These are phyloP conservation scores for Ceratobasidium sp. DNA, from an alignment of 1,284 basidiomycete genomes.

Conservation along the genomic window DNA sequence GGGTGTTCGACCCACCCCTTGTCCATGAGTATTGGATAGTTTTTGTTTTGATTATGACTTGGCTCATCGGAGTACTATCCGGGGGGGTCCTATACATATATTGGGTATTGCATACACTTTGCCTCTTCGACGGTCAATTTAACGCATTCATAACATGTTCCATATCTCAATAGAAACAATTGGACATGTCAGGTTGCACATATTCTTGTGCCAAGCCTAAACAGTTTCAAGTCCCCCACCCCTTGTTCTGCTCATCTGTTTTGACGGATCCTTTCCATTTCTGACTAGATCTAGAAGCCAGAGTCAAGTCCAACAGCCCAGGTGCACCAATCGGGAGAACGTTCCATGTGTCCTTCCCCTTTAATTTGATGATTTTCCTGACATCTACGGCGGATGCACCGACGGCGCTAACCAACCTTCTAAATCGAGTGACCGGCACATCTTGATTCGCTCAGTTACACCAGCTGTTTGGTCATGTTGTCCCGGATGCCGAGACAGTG, in stretches of 20 bases:
- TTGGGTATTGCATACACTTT: no score
- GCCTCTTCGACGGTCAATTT: no score
- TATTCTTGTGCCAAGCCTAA: not conserved
- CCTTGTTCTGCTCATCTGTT: not conserved
- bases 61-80: no score
- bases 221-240: not conserved
- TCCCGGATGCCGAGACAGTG: not conserved
- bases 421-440: constrained; percentile 6
- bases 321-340: not conserved
- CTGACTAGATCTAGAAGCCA: not conserved
- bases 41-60: no score
- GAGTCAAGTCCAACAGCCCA: not conserved
- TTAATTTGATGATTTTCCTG: not conserved
- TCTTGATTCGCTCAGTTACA: not conserved
- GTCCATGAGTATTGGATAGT: no score
- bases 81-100: no score
- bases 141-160: no score
- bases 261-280: not conserved
- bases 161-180: no score
- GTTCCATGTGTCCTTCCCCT: not conserved
- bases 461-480: not conserved
- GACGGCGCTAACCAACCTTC: not conserved
- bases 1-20: no score
- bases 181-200: not conserved
- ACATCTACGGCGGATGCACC: not conserved